Conservation (phyloP, 805 yeast genomes). For the Peterozyma xylosa region DNA sequence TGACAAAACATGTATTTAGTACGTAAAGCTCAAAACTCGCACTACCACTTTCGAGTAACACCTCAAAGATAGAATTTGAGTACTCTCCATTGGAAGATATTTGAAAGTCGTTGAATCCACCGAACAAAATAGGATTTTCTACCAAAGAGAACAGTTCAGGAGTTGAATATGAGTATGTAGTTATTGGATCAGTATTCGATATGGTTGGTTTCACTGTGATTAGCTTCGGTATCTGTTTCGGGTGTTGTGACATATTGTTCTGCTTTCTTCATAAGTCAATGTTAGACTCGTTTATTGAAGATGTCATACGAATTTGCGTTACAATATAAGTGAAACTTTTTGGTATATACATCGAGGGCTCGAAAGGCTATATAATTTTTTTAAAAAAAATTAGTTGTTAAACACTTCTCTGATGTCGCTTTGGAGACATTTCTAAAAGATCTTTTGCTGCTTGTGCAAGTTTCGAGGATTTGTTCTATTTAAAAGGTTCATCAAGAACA, state of each 20-base stretch:
- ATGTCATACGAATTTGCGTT: too few relatives aligned
- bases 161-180: background rate
- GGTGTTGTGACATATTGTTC: background rate
- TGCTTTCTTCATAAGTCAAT: background rate
- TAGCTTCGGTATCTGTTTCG: background rate
- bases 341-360: too few relatives aligned
- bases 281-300: too few relatives aligned
- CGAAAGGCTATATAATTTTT: too few relatives aligned
- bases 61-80: background rate
- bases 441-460: too few relatives aligned
- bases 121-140: slow-evolving; percentile 7
- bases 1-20: slow-evolving; percentile 8
- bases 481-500: too few relatives aligned
- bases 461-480: too few relatives aligned
- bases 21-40: slow-evolving; percentile 8
- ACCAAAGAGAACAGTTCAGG: slow-evolving; percentile 6
- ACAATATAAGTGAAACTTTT: too few relatives aligned
- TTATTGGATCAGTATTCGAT: slow-evolving; percentile 7
- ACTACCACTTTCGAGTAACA: background rate
- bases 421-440: too few relatives aligned
- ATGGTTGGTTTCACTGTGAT: slow-evolving; percentile 8
- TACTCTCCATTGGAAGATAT: background rate
- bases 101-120: slow-evolving; percentile 1
- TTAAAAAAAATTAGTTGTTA: too few relatives aligned
- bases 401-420: too few relatives aligned